Evolutionary conservation across 345 rosid genomes (phyloP).

Genomic region (Erysimum cheiranthoides): DNA sequence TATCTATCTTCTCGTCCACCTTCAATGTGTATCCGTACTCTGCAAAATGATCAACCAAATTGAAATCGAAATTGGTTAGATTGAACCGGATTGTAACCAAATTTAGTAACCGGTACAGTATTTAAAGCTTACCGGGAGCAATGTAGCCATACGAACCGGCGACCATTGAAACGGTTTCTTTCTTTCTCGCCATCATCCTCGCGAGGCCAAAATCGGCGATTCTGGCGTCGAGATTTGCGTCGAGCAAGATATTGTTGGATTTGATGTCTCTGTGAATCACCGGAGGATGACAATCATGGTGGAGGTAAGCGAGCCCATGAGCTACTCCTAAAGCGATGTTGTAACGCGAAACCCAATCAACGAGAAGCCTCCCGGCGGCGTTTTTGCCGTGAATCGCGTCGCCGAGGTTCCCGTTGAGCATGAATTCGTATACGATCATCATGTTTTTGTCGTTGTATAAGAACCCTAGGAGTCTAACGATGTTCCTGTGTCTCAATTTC

Average conservation of each 20-base stretch:
- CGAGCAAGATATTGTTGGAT: conserved; percentile 84
- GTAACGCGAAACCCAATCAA: conserved; percentile 89
- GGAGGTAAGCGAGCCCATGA: conserved; percentile 91
- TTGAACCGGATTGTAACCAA: conserved; percentile 1
- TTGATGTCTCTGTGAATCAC: conserved; percentile 91
- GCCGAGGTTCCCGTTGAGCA: conserved; percentile 86
- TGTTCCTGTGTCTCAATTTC: conserved; percentile 86
- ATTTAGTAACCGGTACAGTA: conserved; percentile 13
- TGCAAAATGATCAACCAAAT: conserved; percentile 44
- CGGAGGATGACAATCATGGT: conserved; percentile 90
- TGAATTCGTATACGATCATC: conserved; percentile 86
- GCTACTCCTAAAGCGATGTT: conserved; percentile 88
- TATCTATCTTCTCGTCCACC: conserved; percentile 95
- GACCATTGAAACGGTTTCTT: conserved; percentile 91
- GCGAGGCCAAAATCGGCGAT: conserved; percentile 96
- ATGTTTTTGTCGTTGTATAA: conserved; percentile 72
- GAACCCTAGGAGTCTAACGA: conserved; percentile 79
- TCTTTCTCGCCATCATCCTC: conserved; percentile 81
- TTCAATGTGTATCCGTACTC: conserved; percentile 91
- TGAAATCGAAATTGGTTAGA: neutral
- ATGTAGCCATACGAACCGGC: conserved; percentile 99
- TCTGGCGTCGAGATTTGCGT: conserved; percentile 82
- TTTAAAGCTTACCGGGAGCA: conserved; percentile 69
- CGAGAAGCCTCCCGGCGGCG: conserved; percentile 65
- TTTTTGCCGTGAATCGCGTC: conserved; percentile 81